Percentiles rank a stretch among this genome's conserved stretches.
Conservation (phyloP, 345 rosid genomes). For the Salix viminalis region DNA sequence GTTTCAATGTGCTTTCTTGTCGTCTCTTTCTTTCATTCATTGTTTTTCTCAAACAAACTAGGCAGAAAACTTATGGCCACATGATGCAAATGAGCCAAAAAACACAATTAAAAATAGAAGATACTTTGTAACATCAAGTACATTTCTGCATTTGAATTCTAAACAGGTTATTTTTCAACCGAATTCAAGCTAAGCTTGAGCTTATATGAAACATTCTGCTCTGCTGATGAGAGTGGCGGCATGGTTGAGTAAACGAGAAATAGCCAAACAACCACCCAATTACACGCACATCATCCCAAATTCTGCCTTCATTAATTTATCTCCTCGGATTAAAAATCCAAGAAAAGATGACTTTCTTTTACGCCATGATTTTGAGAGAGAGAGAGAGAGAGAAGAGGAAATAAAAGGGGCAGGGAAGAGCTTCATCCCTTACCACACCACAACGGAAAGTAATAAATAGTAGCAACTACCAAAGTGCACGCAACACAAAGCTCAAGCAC, state of each 20-base stretch:
- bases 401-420: background rate
- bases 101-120: too few species aligned
- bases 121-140: too few species aligned
- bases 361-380: background rate
- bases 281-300: background rate
- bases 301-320: background rate
- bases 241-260: background rate
- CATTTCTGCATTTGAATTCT: too few species aligned
- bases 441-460: background rate
- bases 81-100: too few species aligned
- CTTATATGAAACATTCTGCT: too few species aligned
- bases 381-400: background rate
- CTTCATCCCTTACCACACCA: background rate
- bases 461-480: background rate
- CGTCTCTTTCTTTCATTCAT: too few species aligned
- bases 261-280: background rate
- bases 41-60: too few species aligned
- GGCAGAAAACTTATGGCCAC: too few species aligned
- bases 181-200: background rate
- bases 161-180: background rate
- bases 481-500: conserved; percentile 24
- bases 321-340: background rate
- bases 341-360: background rate
- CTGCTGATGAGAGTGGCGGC: too few species aligned
- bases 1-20: too few species aligned